phyloP scores from a whole-genome alignment of 306 rosid genomes.

The Quillaja saponaria region DNA sequence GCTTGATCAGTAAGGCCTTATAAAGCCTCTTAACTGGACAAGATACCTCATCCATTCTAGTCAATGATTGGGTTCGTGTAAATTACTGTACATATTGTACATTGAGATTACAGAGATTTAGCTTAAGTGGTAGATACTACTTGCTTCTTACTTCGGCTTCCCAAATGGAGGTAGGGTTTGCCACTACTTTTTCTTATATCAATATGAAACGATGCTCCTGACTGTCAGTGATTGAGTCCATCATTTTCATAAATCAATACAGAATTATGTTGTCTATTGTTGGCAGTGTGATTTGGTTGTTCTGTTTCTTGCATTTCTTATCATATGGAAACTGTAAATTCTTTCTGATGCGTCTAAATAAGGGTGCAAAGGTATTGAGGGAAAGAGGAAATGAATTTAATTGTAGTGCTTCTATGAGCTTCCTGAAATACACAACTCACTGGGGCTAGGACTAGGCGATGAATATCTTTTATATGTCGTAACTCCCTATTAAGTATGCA shows the following conservation, averaged over 20 bases:
- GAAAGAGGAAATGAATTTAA: slow-evolving; percentile 2
- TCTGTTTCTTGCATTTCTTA: slow-evolving; percentile 5
- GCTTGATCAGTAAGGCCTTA: slow-evolving; percentile 92
- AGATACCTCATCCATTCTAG: slow-evolving; percentile 5
- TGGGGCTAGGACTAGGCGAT: no score
- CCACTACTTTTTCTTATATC: slow-evolving; percentile 11
- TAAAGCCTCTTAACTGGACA: slow-evolving; percentile 37
- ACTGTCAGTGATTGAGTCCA: background rate
- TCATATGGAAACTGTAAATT: background rate
- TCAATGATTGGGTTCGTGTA: slow-evolving; percentile 33
- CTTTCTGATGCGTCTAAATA: background rate
- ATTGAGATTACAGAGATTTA: slow-evolving; percentile 25
- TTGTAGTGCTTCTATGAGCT: background rate
- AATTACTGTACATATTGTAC: slow-evolving; percentile 50
- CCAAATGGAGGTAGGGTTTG: slow-evolving; percentile 28
- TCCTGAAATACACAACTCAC: slow-evolving; percentile 13
- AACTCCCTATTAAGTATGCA: background rate
- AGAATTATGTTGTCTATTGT: slow-evolving; percentile 1
- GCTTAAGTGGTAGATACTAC: slow-evolving; percentile 33
- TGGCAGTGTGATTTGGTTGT: slow-evolving; percentile 18
- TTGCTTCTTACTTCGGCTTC: slow-evolving; percentile 32
- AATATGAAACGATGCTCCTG: slow-evolving; percentile 27
- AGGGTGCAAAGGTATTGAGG: background rate
- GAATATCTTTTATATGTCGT: no score
- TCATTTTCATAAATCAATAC: slow-evolving; percentile 32